Evolutionary conservation across 2,329 filamentous ascomycete species (phyloP).

Genomic region (Juglanconis oblonga): DNA sequence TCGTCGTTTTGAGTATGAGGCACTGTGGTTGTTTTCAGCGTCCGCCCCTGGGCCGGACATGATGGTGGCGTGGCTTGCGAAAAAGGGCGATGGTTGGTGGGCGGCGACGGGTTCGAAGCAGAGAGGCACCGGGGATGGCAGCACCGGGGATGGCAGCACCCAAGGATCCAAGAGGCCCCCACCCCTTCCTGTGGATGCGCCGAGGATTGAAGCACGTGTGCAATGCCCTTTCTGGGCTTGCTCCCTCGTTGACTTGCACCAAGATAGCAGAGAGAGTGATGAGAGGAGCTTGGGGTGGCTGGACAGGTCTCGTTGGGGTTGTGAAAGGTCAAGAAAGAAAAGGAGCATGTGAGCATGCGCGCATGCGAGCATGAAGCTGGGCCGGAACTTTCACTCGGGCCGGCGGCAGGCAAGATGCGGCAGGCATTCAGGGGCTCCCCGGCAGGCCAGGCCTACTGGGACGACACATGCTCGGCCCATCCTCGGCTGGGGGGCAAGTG

Average conservation of each 20-base stretch:
- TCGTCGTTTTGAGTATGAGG: slow-evolving; percentile 39
- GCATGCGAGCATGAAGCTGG: not conserved
- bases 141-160: no score
- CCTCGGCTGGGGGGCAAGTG: no score
- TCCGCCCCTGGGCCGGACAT: not conserved
- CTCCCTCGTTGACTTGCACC: no score
- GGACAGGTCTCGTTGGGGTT: not conserved
- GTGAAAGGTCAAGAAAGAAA: not conserved
- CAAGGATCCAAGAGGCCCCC: no score
- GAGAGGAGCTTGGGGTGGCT: no score
- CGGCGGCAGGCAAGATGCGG: not conserved
- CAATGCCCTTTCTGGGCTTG: not conserved
- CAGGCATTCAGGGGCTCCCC: not conserved
- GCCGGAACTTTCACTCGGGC: not conserved
- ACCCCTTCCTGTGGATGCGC: not conserved
- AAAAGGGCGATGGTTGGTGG: not conserved
- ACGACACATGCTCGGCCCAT: not conserved
- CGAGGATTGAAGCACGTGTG: not conserved
- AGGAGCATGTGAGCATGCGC: not conserved
- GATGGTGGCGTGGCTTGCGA: not conserved
- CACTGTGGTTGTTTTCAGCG: slow-evolving; percentile 20
- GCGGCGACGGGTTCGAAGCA: no score
- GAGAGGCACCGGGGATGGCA: no score
- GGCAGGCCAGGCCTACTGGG: not conserved
- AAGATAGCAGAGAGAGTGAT: no score